phyloP scores from a whole-genome alignment of 805 yeast genomes.

The Hanseniaspora guilliermondii region DNA sequence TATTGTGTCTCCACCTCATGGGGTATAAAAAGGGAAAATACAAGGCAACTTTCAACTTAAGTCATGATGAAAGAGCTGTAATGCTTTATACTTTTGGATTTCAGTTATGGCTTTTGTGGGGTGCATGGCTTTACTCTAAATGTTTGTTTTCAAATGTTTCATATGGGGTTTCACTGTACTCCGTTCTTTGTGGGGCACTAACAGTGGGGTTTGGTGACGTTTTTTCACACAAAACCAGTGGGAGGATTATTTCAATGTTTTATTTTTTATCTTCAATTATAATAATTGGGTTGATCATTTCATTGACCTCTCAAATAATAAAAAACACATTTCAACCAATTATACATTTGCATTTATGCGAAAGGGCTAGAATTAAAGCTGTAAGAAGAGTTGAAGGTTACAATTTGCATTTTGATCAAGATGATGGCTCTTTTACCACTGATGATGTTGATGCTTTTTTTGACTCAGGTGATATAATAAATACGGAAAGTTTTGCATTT shows the following conservation, averaged over 20 bases:
- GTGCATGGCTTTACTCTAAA: constrained; percentile 46
- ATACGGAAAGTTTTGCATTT: background rate
- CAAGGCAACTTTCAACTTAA: constrained; percentile 58
- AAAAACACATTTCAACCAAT: constrained; percentile 50
- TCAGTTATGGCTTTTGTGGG: constrained; percentile 59
- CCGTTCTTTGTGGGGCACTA: constrained; percentile 55
- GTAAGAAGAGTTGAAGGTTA: constrained; percentile 20
- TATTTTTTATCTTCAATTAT: constrained; percentile 62
- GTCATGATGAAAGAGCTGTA: constrained; percentile 54
- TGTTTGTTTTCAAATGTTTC: constrained; percentile 31
- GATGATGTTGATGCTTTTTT: background rate
- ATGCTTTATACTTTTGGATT: constrained; percentile 59
- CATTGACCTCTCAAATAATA: constrained; percentile 56
- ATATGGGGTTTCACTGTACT: constrained; percentile 61
- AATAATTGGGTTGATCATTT: constrained; percentile 58
- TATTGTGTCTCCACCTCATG: constrained; percentile 43
- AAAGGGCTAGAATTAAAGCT: constrained; percentile 33
- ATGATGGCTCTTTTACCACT: background rate
- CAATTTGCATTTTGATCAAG: background rate
- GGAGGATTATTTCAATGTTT: constrained; percentile 46
- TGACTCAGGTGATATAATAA: background rate
- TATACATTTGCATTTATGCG: constrained; percentile 53
- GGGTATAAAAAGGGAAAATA: constrained; percentile 52
- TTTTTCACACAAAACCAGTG: constrained; percentile 40
- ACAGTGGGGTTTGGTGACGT: constrained; percentile 78